These are phyloP conservation scores for Puya raimondii DNA, from an alignment of 176 grass and related monocot species.

Conservation along the genomic window DNA sequence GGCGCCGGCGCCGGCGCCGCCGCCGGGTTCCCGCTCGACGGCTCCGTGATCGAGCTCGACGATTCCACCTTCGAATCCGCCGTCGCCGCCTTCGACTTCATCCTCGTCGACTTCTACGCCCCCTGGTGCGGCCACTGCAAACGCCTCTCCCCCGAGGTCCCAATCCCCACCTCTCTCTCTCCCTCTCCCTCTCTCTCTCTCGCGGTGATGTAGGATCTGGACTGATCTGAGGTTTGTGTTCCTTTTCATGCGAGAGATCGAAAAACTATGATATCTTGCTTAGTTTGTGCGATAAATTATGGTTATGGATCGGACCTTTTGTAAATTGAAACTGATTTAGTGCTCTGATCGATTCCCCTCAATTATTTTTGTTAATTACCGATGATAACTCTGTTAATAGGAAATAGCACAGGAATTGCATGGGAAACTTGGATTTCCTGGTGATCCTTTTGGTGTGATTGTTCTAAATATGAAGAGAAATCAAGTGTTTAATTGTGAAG, in stretches of 20 bases:
- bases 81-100: conserved; percentile 57
- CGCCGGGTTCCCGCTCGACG: conserved; percentile 59
- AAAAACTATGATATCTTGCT: conserved; percentile 20
- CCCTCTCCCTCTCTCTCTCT: neutral
- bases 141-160: conserved; percentile 80
- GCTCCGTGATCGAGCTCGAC: conserved; percentile 81
- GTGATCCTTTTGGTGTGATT: too few relatives aligned
- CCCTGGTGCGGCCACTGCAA: conserved; percentile 97
- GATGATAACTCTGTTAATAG: too few relatives aligned
- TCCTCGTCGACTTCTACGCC: conserved; percentile 96
- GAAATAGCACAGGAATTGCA: too few relatives aligned
- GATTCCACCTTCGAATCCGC: conserved; percentile 75
- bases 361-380: neutral
- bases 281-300: neutral
- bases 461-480: neutral
- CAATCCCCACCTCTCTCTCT: neutral
- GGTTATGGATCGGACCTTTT: neutral
- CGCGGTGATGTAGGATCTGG: conserved; percentile 1
- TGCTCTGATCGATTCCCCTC: neutral
- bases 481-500: neutral
- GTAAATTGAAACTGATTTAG: neutral
- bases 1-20: conserved; percentile 8
- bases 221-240: conserved; percentile 1
- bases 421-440: too few relatives aligned
- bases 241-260: neutral